Evolutionary conservation across 495 filamentous ascomycete genomes (phyloP), one percentile per base, ranked within the genome.

Genomic region (Thozetella sp.): DNA sequence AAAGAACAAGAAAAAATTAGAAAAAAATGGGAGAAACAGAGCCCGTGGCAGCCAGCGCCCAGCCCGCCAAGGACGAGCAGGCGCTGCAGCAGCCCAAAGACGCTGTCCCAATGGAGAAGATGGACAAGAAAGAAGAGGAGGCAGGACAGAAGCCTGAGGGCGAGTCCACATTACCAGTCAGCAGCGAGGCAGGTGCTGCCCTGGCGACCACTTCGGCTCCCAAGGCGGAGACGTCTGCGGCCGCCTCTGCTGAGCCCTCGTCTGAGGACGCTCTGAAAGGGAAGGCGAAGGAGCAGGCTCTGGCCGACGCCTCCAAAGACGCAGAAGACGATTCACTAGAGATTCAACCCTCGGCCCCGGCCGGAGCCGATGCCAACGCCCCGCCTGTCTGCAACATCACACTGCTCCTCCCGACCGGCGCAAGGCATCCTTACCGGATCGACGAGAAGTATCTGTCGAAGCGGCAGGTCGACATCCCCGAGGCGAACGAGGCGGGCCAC

Each of bases 361-460:
- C 51, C 2, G 25, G 56, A 25, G 1, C 25, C 54, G n/a, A 30
- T 3, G 20, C 15, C 4, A 56, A 23, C 54, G 6, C 15, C 50
- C 15, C 58, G 11, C 61, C 63, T n/a, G 71, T 73, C 19, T 76
- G 72, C 63, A 70, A 70, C 55, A 81, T 97, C 63, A 96, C 90
- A 20, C 77, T 97, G 12, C 81, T 96, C 11, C 83, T 96, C 48
- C 90, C 87, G 0, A 92, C 86, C 19, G 92, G 93, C 13, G 88
- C 91, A 25, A 82, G 92, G 53, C 92, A 97, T 73, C 91, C 92
- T 2, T 95, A 92, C 71, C 90, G 87, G 56, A 89, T 97, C 62
- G 91, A 95, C 75, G 88, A 89, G 56, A 92, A 88, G 61, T 97
- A 97, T 64, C 76, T 97, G 53, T 76, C 82, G 50, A 93, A 92